Conservation (phyloP, 768 basidiomycete species). For the Leucocoprinus sp. region DNA sequence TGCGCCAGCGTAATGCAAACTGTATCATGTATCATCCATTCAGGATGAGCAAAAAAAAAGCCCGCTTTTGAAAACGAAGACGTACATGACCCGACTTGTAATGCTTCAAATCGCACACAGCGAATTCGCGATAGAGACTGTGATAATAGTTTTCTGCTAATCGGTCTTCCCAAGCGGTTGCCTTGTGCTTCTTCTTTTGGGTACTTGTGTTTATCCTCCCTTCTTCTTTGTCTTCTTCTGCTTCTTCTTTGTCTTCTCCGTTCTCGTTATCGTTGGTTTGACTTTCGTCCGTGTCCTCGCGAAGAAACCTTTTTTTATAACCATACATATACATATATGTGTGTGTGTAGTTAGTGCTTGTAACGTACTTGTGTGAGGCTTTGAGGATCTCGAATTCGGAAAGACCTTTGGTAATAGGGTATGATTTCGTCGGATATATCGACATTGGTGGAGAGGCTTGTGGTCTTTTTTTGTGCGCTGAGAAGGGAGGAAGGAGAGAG, state of each 20-base stretch:
- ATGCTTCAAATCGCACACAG: constrained; percentile 89
- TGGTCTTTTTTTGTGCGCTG: background rate
- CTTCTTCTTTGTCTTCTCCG: background rate
- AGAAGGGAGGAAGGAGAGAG: background rate
- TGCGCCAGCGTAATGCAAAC: constrained; percentile 92
- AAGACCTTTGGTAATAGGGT: constrained; percentile 22
- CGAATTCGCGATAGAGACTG: constrained; percentile 86
- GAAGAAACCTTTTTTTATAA: constrained; percentile 53
- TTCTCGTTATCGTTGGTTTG: constrained; percentile 25
- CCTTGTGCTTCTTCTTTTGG: background rate
- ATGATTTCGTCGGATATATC: constrained; percentile 27
- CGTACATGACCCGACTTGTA: constrained; percentile 86
- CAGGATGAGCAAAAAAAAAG: no score
- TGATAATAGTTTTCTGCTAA: constrained; percentile 86
- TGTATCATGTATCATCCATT: no score
- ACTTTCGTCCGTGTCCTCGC: constrained; percentile 44
- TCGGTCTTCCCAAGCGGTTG: constrained; percentile 66
- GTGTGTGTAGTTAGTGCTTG: background rate
- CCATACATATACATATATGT: background rate
- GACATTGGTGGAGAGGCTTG: constrained; percentile 25
- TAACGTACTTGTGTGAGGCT: constrained; percentile 54
- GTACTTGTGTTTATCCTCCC: constrained; percentile 1
- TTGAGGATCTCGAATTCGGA: constrained; percentile 76
- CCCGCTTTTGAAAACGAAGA: constrained; percentile 5
- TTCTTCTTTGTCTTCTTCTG: constrained; percentile 8